A percentile compares a stretch with the other conserved stretches of the same genome.
Evolutionary conservation across 495 filamentous ascomycete species (phyloP).

Genomic region (Hypoxylon trugodes): DNA sequence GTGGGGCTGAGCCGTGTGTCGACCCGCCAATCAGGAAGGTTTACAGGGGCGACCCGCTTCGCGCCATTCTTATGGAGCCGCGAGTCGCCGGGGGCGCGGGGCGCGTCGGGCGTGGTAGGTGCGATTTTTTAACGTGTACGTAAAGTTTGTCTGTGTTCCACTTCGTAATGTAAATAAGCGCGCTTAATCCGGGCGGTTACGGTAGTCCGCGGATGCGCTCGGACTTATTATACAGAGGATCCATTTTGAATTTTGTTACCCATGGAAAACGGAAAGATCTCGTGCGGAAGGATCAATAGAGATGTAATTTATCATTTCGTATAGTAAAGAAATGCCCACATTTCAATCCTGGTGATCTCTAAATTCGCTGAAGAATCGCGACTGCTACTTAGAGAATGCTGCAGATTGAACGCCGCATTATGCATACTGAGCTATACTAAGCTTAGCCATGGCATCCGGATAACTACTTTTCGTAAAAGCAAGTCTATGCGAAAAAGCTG

Average conservation of each 20-base stretch:
- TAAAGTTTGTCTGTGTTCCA: too few species aligned
- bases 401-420: too few species aligned
- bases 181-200: constrained; percentile 12
- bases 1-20: background rate
- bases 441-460: too few species aligned
- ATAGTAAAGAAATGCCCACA: constrained; percentile 7
- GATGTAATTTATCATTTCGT: background rate
- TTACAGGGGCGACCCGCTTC: too few species aligned
- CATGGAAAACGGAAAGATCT: too few species aligned
- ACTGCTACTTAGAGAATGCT: too few species aligned
- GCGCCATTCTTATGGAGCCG: background rate
- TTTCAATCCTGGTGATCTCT: constrained; percentile 16
- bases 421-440: too few species aligned
- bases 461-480: too few species aligned
- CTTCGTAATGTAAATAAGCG: background rate
- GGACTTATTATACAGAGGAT: background rate
- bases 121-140: constrained; percentile 3
- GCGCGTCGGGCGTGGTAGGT: background rate
- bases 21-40: constrained; percentile 4
- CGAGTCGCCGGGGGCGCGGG: constrained; percentile 13
- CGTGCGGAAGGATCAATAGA: constrained; percentile 14
- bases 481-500: background rate
- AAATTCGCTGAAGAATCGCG: constrained; percentile 19
- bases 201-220: constrained; percentile 3
- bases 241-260: background rate